A percentile compares a stretch with the other conserved stretches of the same genome.
phyloP scores from a whole-genome alignment of 2,329 filamentous ascomycete genomes.

The Botryotinia globosa region DNA sequence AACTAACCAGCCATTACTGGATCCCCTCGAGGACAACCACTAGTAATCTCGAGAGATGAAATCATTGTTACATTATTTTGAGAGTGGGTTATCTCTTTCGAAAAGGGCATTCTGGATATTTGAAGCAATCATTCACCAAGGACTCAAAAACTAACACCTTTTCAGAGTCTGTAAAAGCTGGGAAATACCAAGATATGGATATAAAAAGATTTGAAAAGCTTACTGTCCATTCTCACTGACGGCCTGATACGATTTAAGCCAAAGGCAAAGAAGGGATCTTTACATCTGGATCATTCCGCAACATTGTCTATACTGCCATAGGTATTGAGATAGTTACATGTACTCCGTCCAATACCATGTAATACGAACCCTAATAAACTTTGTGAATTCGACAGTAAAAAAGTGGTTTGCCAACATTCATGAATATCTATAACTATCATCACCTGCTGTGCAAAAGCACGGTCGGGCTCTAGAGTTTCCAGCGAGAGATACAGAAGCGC shows the following conservation, averaged over 20 bases:
- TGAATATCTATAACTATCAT: accelerated
- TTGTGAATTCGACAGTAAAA: neutral
- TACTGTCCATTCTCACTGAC: neutral
- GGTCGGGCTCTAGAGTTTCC: accelerated
- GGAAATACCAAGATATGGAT: accelerated
- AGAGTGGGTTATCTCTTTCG: neutral
- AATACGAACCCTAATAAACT: accelerated
- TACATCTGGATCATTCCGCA: neutral
- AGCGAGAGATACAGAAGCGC: neutral
- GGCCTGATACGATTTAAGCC: accelerated
- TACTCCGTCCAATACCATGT: neutral
- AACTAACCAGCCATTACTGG: accelerated
- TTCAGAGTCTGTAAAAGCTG: too few species aligned
- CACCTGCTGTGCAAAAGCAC: neutral
- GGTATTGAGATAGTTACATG: neutral
- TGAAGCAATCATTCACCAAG: neutral
- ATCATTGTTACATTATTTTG: too few species aligned
- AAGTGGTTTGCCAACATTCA: neutral
- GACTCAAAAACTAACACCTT: too few species aligned
- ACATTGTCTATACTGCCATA: neutral
- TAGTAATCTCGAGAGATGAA: neutral
- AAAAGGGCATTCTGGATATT: accelerated
- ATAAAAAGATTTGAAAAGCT: neutral
- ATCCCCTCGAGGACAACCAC: neutral
- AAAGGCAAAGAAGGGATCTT: neutral